Percentiles rank a stretch among this genome's conserved stretches.
Conservation (phyloP, 140 eudicot genomes). For the Senecio squalidus region DNA sequence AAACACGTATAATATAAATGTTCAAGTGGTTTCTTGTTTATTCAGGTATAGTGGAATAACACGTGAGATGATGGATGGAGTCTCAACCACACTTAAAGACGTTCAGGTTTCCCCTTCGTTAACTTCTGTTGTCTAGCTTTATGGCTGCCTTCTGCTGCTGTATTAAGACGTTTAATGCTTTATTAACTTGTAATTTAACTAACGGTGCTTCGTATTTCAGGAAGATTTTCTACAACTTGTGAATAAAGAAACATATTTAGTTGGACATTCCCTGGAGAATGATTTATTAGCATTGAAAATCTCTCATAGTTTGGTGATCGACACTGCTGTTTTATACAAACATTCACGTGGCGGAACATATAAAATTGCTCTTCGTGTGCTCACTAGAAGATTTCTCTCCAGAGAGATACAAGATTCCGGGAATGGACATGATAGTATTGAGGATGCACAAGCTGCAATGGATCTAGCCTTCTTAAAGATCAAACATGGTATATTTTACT, state of each 20-base stretch:
- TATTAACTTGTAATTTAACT: constrained; percentile 1
- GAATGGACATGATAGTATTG: constrained; percentile 87
- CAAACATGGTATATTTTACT: constrained; percentile 71
- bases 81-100: constrained; percentile 79
- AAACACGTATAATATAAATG: too few relatives aligned
- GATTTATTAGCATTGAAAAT: constrained; percentile 84
- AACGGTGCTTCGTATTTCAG: constrained; percentile 40
- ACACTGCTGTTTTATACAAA: constrained; percentile 80
- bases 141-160: neutral
- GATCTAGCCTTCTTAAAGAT: constrained; percentile 76
- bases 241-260: constrained; percentile 72
- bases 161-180: neutral
- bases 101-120: constrained; percentile 53
- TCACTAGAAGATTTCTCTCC: constrained; percentile 60
- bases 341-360: constrained; percentile 83
- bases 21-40: constrained; percentile 7
- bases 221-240: constrained; percentile 70
- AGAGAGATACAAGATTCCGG: constrained; percentile 86
- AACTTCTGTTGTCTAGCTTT: neutral
- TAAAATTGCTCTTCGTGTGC: constrained; percentile 87
- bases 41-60: constrained; percentile 97
- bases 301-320: constrained; percentile 72
- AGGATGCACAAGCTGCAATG: constrained; percentile 95
- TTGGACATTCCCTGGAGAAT: constrained; percentile 96
- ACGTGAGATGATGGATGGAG: constrained; percentile 77